phyloP scores from a whole-genome alignment of 192 early-diverging fungal species.

The Linnemannia schmuckeri region DNA sequence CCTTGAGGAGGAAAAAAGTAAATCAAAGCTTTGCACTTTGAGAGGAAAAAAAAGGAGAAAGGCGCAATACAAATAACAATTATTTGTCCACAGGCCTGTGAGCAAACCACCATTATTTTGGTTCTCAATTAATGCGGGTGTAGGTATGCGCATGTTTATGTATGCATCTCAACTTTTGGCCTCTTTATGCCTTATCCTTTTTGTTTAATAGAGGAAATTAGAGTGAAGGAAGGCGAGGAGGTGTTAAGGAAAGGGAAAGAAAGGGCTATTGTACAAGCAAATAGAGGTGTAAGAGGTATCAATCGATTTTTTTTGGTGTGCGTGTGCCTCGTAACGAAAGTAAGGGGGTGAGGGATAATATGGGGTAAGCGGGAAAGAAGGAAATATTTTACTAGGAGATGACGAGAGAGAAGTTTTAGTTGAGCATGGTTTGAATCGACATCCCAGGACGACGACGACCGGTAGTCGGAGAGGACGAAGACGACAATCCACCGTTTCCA shows the following conservation, averaged over 20 bases:
- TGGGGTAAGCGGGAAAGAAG: not conserved
- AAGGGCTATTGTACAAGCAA: no score
- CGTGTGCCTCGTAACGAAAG: no score
- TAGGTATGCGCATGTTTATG: not conserved
- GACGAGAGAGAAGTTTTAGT: not conserved
- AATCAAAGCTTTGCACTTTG: no score
- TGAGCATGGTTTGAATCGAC: constrained; percentile 25
- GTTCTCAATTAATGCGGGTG: not conserved
- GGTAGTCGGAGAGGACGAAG: not conserved
- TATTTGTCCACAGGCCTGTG: no score
- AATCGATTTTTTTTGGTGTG: no score
- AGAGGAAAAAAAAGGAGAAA: not conserved
- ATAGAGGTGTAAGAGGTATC: no score
- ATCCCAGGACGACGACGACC: constrained; percentile 7
- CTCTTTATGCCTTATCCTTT: not conserved
- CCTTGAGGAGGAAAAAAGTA: no score
- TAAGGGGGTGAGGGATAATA: not conserved
- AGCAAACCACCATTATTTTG: no score
- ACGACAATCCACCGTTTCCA: not conserved
- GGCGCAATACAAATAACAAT: not conserved
- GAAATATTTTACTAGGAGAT: not conserved
- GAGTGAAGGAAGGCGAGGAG: not conserved
- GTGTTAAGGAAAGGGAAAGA: not conserved
- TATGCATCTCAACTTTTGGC: not conserved
- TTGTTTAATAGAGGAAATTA: not conserved